These are phyloP conservation scores for Boletus insuetus DNA, from an alignment of 768 basidiomycete species.

Conservation along the genomic window DNA sequence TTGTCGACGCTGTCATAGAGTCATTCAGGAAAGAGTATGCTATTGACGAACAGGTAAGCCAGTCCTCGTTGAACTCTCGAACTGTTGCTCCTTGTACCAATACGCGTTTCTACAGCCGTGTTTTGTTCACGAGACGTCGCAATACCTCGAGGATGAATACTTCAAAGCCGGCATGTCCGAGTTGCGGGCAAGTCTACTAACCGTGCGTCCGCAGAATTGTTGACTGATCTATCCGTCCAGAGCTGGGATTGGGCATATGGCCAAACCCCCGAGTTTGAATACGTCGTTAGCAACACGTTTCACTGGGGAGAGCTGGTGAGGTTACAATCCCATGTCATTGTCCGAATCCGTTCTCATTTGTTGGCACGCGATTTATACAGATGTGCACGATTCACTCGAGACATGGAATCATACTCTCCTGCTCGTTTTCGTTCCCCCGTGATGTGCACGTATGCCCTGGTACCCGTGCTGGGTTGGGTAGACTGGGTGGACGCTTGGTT, in stretches of 20 bases:
- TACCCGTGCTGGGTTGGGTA: background rate
- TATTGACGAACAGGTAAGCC: conserved; percentile 34
- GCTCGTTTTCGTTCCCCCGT: conserved; percentile 4
- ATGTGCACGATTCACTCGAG: conserved; percentile 56
- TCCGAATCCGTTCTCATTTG: background rate
- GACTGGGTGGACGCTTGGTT: conserved; percentile 26
- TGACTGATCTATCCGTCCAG: conserved; percentile 38
- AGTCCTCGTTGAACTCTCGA: background rate
- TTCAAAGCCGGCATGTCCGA: conserved; percentile 71
- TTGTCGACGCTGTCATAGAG: conserved; percentile 62
- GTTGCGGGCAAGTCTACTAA: conserved; percentile 51
- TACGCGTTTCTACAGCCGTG: conserved; percentile 32
- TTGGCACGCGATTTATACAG: background rate
- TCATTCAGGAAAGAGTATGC: conserved; percentile 66
- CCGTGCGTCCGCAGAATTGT: background rate
- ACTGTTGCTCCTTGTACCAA: background rate
- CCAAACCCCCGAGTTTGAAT: conserved; percentile 91
- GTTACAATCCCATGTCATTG: conserved; percentile 8
- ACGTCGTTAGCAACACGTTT: conserved; percentile 46
- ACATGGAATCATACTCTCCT: conserved; percentile 49
- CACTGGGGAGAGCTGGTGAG: conserved; percentile 51
- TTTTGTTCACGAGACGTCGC: conserved; percentile 45
- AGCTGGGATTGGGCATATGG: conserved; percentile 94
- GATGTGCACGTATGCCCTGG: background rate
- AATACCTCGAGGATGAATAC: conserved; percentile 48